phyloP scores from a whole-genome alignment of 352 stramenopile species.

The Phytopythium mirpurense region DNA sequence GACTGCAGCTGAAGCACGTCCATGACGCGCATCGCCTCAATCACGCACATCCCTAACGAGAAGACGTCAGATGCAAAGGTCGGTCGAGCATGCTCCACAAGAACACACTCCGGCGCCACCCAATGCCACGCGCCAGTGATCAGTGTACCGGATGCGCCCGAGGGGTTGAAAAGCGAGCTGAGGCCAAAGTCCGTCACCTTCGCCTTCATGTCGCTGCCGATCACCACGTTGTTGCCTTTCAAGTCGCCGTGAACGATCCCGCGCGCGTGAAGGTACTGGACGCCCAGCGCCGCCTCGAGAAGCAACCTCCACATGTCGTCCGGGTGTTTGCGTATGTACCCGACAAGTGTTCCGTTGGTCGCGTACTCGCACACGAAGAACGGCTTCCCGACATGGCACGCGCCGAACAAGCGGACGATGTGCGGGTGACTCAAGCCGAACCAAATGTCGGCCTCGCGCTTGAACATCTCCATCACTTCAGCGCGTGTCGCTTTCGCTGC shows the following conservation, averaged over 20 bases:
- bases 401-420: slow-evolving; percentile 26
- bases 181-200: slow-evolving; percentile 29
- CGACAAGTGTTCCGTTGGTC: slow-evolving; percentile 13
- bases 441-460: slow-evolving; percentile 23
- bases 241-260: slow-evolving; percentile 29
- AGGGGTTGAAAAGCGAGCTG: slow-evolving; percentile 1
- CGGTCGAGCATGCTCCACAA: not conserved
- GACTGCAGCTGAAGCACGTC: not conserved
- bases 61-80: slow-evolving; percentile 16
- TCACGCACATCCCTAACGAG: slow-evolving; percentile 16
- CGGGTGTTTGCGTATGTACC: slow-evolving; percentile 16
- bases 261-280: slow-evolving; percentile 27
- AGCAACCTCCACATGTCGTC: slow-evolving; percentile 19
- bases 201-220: slow-evolving; percentile 20
- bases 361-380: slow-evolving; percentile 28
- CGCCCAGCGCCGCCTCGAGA: slow-evolving; percentile 16
- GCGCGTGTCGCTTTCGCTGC: not conserved
- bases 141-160: slow-evolving; percentile 1
- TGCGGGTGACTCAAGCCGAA: slow-evolving; percentile 26
- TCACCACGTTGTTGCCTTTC: slow-evolving; percentile 30
- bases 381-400: slow-evolving; percentile 20
- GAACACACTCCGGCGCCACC: slow-evolving; percentile 12
- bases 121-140: slow-evolving; percentile 16
- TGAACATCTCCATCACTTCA: slow-evolving; percentile 17
- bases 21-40: slow-evolving; percentile 9